phyloP scores from a whole-genome alignment of 164 flowering plant species.

The Tetrastigma voinierianum region DNA sequence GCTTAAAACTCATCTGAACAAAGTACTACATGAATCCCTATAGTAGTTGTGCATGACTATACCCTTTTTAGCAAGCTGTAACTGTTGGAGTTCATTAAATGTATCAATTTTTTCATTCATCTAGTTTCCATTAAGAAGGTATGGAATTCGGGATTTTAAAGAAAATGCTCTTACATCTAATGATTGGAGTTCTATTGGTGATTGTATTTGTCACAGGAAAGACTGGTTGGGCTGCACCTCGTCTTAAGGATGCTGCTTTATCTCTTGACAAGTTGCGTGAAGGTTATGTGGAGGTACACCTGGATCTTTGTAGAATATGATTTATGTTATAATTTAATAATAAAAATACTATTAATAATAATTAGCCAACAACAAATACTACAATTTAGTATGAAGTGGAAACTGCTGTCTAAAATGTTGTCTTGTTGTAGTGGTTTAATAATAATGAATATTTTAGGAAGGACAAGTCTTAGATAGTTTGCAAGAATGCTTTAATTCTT shows the following conservation, averaged over 20 bases:
- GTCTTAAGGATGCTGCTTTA: constrained; percentile 93
- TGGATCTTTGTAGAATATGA: background rate
- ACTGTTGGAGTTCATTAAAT: background rate
- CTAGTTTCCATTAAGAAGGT: background rate
- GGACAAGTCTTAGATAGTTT: too few relatives aligned
- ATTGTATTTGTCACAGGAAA: constrained; percentile 50
- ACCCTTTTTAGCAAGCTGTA: background rate
- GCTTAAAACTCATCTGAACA: too few relatives aligned
- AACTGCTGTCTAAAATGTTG: too few relatives aligned
- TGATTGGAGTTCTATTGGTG: background rate
- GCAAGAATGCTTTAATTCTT: too few relatives aligned
- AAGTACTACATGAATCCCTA: too few relatives aligned
- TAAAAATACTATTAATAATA: too few relatives aligned
- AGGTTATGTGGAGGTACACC: constrained; percentile 86
- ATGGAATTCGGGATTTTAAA: background rate
- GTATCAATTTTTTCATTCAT: background rate
- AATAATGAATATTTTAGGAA: too few relatives aligned
- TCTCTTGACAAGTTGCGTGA: constrained; percentile 88
- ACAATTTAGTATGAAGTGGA: too few relatives aligned
- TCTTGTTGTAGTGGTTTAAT: too few relatives aligned
- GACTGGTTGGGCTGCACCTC: constrained; percentile 97
- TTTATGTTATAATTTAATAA: background rate
- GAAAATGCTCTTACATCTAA: background rate
- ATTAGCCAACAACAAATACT: too few relatives aligned
- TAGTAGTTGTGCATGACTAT: too few relatives aligned